Evolutionary conservation across 345 rosid species (phyloP).

Genomic region (Alliaria petiolata): DNA sequence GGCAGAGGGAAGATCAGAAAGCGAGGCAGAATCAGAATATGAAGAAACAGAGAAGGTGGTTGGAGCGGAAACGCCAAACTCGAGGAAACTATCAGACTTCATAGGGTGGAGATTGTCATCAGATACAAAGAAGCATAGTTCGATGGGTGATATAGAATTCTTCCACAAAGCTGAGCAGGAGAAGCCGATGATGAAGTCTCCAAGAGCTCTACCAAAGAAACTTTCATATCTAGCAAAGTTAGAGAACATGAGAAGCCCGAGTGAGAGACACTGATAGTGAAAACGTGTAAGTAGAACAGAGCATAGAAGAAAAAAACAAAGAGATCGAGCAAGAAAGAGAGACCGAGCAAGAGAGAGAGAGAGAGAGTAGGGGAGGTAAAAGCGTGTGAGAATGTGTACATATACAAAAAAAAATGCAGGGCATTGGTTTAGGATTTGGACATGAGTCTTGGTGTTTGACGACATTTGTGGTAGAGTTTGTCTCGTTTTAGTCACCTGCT

Average conservation of each 20-base stretch:
- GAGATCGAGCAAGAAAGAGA: neutral
- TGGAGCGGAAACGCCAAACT: slow-evolving; percentile 42
- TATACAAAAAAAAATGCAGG: slow-evolving; percentile 19
- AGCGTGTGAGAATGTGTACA: slow-evolving; percentile 19
- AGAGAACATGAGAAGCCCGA: slow-evolving; percentile 70
- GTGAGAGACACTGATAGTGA: slow-evolving; percentile 45
- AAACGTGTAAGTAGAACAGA: slow-evolving; percentile 7
- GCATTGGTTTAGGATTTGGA: slow-evolving; percentile 20
- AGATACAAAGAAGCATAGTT: slow-evolving; percentile 32
- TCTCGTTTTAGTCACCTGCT: slow-evolving; percentile 5
- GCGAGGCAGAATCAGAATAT: slow-evolving; percentile 25
- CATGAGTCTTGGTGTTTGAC: slow-evolving; percentile 20
- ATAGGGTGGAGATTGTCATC: slow-evolving; percentile 66
- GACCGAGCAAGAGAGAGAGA: no score
- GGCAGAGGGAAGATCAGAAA: slow-evolving; percentile 22
- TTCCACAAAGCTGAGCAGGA: slow-evolving; percentile 34
- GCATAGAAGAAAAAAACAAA: neutral
- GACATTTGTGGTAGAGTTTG: slow-evolving; percentile 16
- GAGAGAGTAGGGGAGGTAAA: neutral
- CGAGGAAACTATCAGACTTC: slow-evolving; percentile 69
- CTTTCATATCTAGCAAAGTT: slow-evolving; percentile 65
- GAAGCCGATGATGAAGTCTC: slow-evolving; percentile 34
- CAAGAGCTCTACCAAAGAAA: slow-evolving; percentile 39
- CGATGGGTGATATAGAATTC: slow-evolving; percentile 33
- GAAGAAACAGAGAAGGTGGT: slow-evolving; percentile 23